Evolutionary conservation across 1,284 basidiomycete species (phyloP).

Genomic region (Papiliotrema terrestris): DNA sequence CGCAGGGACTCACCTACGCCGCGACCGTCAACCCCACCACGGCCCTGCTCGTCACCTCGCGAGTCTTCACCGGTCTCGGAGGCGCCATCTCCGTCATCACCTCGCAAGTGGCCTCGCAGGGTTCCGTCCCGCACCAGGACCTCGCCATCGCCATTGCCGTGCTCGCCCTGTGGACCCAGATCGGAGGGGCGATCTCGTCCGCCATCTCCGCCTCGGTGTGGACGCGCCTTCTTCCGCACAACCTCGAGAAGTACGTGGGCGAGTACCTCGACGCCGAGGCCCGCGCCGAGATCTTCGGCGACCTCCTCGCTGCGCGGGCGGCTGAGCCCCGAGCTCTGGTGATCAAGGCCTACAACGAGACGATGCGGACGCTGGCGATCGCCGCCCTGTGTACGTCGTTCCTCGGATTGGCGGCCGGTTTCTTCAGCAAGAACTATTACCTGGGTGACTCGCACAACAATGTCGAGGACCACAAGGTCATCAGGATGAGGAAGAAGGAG

Average conservation of each 20-base stretch:
- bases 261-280: conserved; percentile 25
- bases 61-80: conserved; percentile 40
- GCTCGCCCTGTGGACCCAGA: conserved; percentile 46
- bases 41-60: conserved; percentile 37
- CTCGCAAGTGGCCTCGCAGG: conserved; percentile 45
- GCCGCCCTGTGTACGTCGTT: conserved; percentile 26
- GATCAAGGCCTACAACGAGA: conserved; percentile 32
- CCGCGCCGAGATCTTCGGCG: conserved; percentile 31
- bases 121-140: conserved; percentile 46
- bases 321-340: conserved; percentile 34
- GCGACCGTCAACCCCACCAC: conserved; percentile 15
- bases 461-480: conserved; percentile 29
- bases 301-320: conserved; percentile 25
- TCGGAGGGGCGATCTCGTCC: conserved; percentile 46
- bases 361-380: conserved; percentile 24
- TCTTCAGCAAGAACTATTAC: conserved; percentile 29
- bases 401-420: conserved; percentile 26
- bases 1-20: conserved; percentile 1
- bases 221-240: conserved; percentile 27
- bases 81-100: conserved; percentile 45
- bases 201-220: conserved; percentile 45
- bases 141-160: conserved; percentile 46
- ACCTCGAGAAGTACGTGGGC: conserved; percentile 23
- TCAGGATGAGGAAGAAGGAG: conserved; percentile 22
- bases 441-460: conserved; percentile 34